Evolutionary conservation across 805 yeast genomes (phyloP).

Genomic region (Teunomyces atbi): DNA sequence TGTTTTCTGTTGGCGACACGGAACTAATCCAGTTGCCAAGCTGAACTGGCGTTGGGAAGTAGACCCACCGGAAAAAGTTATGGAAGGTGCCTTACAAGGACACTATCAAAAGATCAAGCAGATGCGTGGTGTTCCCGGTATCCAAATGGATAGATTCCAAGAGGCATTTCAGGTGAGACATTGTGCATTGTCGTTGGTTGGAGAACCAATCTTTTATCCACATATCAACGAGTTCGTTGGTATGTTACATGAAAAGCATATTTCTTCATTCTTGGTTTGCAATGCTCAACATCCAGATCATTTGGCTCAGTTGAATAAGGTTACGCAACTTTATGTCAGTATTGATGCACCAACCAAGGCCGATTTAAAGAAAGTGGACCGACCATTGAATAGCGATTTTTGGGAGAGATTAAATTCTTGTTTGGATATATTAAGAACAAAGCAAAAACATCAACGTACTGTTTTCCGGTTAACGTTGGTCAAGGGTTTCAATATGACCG

Average conservation of each 20-base stretch:
- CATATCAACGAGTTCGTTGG: constrained; percentile 81
- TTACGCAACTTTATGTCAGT: constrained; percentile 88
- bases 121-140: constrained; percentile 95
- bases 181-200: constrained; percentile 90
- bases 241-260: constrained; percentile 74
- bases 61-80: constrained; percentile 79
- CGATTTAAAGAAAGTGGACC: constrained; percentile 77
- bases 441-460: constrained; percentile 80
- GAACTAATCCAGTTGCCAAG: constrained; percentile 94
- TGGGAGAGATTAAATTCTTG: constrained; percentile 88
- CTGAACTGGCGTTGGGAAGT: constrained; percentile 93
- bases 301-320: constrained; percentile 63
- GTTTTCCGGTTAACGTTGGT: constrained; percentile 88
- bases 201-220: constrained; percentile 94
- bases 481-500: constrained; percentile 88
- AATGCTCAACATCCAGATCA: constrained; percentile 96
- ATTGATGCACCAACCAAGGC: constrained; percentile 90
- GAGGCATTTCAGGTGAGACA: constrained; percentile 88
- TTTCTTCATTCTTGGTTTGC: constrained; percentile 87
- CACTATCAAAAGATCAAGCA: constrained; percentile 91
- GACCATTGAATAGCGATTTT: constrained; percentile 86
- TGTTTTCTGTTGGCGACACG: constrained; percentile 97
- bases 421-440: constrained; percentile 71
- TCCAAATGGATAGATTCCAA: constrained; percentile 81
- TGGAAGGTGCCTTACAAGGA: constrained; percentile 83